Conservation (phyloP, 352 stramenopile species). For the Phytopythium delawarense region DNA sequence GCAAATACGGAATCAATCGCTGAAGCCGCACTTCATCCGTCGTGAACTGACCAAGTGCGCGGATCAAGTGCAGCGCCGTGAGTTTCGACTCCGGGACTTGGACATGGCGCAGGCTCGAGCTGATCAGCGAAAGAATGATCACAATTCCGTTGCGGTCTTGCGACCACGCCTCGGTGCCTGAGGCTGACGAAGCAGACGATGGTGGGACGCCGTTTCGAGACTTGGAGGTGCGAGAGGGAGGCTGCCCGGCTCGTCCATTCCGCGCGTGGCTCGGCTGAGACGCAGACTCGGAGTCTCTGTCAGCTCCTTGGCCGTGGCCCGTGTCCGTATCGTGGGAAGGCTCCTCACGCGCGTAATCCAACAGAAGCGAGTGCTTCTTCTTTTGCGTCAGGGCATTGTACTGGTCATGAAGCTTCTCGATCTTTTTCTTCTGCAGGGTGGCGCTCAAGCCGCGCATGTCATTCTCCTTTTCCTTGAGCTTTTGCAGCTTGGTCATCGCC, state of each 20-base stretch:
- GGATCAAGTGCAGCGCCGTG: slow-evolving; percentile 91
- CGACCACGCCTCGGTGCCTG: slow-evolving; percentile 21
- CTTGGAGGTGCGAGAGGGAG: background rate
- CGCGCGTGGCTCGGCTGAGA: background rate
- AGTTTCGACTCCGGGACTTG: slow-evolving; percentile 84
- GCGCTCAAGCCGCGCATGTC: slow-evolving; percentile 66
- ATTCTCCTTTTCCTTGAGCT: slow-evolving; percentile 64
- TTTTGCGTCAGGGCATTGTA: slow-evolving; percentile 75
- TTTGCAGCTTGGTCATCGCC: slow-evolving; percentile 40
- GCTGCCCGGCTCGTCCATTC: background rate
- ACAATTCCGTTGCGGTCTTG: slow-evolving; percentile 80
- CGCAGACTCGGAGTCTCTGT: background rate
- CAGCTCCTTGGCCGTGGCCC: slow-evolving; percentile 10
- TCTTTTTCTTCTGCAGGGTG: slow-evolving; percentile 80
- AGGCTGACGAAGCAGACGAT: slow-evolving; percentile 3
- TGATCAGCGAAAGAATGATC: slow-evolving; percentile 83
- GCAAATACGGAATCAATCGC: slow-evolving; percentile 90
- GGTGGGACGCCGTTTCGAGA: slow-evolving; percentile 8
- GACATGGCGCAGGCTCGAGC: slow-evolving; percentile 78
- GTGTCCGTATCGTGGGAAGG: slow-evolving; percentile 21
- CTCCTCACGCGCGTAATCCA: slow-evolving; percentile 48
- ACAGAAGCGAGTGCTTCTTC: slow-evolving; percentile 66
- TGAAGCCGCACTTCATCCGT: slow-evolving; percentile 94
- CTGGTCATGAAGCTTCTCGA: slow-evolving; percentile 78
- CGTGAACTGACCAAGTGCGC: slow-evolving; percentile 83